Evolutionary conservation across 108 stramenopile species (phyloP).

Genomic region (Chaetoceros tenuissimus): DNA sequence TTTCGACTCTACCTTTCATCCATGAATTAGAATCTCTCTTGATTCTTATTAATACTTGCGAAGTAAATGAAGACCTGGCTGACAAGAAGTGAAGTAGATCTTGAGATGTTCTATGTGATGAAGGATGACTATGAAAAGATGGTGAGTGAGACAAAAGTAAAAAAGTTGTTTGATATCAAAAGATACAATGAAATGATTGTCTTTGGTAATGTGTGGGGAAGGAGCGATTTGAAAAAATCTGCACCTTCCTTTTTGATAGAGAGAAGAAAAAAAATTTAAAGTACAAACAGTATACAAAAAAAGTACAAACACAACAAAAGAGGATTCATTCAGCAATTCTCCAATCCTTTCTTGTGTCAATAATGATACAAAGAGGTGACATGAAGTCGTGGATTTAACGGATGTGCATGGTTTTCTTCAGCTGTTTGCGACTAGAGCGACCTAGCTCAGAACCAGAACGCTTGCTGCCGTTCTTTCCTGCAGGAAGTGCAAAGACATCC

Average conservation of each 20-base stretch:
- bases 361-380: slow-evolving; percentile 1
- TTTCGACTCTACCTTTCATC: no score
- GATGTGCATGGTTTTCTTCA: slow-evolving; percentile 52
- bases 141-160: no score
- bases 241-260: not conserved
- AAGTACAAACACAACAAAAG: not conserved
- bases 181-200: no score
- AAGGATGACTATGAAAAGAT: no score
- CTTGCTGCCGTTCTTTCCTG: slow-evolving; percentile 33
- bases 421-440: slow-evolving; percentile 37
- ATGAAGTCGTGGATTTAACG: no score
- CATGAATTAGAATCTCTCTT: no score
- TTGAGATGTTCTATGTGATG: no score
- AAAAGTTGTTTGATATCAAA: no score
- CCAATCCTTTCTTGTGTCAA: not conserved
- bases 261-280: not conserved
- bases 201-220: no score
- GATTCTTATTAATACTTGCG: no score
- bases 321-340: not conserved
- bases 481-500: slow-evolving; percentile 88
- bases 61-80: no score
- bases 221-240: not conserved
- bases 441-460: slow-evolving; percentile 24
- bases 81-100: no score
- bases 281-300: not conserved